These are phyloP conservation scores for Diaporthe helianthi DNA, from an alignment of 2,329 filamentous ascomycete species.

Conservation along the genomic window DNA sequence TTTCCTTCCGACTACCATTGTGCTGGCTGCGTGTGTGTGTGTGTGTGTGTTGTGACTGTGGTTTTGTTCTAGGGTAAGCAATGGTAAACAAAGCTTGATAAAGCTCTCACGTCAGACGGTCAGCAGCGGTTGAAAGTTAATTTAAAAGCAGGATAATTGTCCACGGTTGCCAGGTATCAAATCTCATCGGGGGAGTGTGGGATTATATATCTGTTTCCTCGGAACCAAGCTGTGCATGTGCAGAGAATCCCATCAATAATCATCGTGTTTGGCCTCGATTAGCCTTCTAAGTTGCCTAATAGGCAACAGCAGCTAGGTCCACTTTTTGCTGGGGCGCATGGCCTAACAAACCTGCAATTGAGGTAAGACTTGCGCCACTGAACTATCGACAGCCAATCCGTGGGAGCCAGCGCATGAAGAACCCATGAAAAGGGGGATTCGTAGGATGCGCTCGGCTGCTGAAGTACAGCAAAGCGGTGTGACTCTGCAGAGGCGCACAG, in stretches of 20 bases:
- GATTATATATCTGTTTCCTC: no score
- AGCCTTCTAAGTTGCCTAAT: no score
- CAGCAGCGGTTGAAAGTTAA: background rate
- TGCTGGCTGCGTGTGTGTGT: no score
- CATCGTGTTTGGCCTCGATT: background rate
- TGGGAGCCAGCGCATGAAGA: background rate
- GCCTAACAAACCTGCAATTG: background rate
- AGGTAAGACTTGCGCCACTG: slow-evolving; percentile 2
- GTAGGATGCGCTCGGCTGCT: background rate
- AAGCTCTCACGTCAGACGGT: background rate
- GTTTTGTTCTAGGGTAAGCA: background rate
- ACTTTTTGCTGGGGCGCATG: background rate
- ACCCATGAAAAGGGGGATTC: background rate
- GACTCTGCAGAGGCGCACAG: background rate
- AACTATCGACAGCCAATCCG: background rate
- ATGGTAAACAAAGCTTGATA: background rate
- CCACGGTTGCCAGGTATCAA: background rate
- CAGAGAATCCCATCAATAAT: no score
- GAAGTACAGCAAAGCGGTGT: slow-evolving; percentile 5
- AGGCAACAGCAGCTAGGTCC: slow-evolving; percentile 11
- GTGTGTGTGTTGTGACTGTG: background rate
- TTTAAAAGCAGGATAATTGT: background rate
- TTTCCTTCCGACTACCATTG: background rate
- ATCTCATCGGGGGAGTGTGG: no score
- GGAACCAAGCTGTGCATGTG: no score